phyloP scores from a whole-genome alignment of 495 filamentous ascomycete genomes.

The Sordaria brevicollis region DNA sequence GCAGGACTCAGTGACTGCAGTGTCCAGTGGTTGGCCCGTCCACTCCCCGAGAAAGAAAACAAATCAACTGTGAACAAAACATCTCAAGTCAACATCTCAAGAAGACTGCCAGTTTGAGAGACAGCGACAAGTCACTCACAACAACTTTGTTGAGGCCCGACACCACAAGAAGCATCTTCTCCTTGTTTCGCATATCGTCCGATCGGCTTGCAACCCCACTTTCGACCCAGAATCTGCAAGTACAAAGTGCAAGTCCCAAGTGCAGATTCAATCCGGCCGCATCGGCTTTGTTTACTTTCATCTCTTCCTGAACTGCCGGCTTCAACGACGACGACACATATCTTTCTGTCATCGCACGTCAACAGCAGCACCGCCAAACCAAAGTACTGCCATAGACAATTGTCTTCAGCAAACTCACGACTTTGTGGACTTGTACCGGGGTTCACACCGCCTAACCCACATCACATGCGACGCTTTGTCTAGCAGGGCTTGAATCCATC shows the following conservation, averaged over 20 bases:
- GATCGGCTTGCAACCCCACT: neutral
- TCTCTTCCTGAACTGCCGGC: neutral
- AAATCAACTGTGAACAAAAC: neutral
- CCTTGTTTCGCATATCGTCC: neutral
- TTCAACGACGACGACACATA: neutral
- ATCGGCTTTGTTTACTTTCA: neutral
- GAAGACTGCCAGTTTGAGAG: neutral
- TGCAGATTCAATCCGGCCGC: neutral
- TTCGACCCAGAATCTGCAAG: neutral
- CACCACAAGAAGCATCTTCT: neutral
- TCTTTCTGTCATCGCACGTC: neutral
- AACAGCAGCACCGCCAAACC: too few relatives aligned
- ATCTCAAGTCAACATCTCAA: neutral
- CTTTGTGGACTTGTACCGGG: neutral
- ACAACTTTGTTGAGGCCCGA: neutral
- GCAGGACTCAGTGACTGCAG: neutral
- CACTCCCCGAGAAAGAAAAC: neutral
- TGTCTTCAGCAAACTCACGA: neutral
- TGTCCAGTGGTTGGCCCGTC: neutral
- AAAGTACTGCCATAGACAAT: neutral
- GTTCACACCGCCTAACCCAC: neutral
- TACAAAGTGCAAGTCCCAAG: neutral
- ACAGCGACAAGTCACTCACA: neutral
- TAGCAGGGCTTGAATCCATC: neutral
- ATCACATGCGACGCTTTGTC: neutral